Conservation (phyloP, 345 rosid genomes). For the Psidium guajava region DNA sequence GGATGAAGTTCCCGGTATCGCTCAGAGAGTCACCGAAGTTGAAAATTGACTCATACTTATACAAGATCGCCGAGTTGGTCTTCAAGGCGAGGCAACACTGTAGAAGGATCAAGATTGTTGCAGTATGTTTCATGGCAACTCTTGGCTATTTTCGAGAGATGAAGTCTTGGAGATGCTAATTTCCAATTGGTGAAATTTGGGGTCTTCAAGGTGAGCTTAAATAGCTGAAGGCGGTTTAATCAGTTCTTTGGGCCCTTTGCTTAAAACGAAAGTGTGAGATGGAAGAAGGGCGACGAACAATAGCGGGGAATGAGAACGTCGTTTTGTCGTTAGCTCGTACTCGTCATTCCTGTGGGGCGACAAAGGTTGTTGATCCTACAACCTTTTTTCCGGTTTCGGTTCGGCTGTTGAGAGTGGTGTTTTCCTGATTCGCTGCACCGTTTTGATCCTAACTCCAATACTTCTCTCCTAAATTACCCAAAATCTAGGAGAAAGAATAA, state of each 20-base stretch:
- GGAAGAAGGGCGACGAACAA: background rate
- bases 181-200: background rate
- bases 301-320: background rate
- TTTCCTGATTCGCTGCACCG: background rate
- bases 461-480: background rate
- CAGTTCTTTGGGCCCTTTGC: background rate
- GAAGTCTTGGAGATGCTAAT: background rate
- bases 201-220: background rate
- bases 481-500: background rate
- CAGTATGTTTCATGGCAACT: background rate
- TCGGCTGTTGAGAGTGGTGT: background rate
- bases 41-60: conserved; percentile 47
- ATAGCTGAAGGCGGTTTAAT: background rate
- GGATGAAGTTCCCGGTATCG: conserved; percentile 62
- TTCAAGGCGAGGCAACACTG: background rate
- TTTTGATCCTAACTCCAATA: background rate
- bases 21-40: conserved; percentile 80
- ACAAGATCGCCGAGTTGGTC: background rate
- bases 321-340: background rate
- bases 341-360: background rate
- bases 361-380: background rate
- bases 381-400: background rate
- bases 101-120: background rate
- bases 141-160: background rate
- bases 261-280: background rate